Evolutionary conservation across 768 basidiomycete species (phyloP), one percentile per base, ranked within the genome.

Genomic region (Rhizopogon sp.): DNA sequence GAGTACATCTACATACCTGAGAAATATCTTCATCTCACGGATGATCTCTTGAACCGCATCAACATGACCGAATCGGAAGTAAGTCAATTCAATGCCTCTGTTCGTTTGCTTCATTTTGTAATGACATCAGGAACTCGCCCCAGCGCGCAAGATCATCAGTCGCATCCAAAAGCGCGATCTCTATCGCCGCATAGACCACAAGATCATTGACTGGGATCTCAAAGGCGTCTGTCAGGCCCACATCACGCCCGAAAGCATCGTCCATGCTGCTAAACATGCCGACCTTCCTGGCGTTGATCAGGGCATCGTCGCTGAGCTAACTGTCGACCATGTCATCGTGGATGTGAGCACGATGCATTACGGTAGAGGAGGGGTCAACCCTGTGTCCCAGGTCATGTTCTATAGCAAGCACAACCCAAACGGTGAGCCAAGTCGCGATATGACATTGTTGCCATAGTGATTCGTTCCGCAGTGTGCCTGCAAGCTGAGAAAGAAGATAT

Each of bases 301-400:
- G 11, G 66, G 59, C 6, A 61, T 67, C 10, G 69, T 75, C 37
- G 60, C 62, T 4, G 67, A 69, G 8, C 70, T 87, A 10, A 64
- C 57, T 14, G 67, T 70, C 0, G 65, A 75, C 5, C 79, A 89
- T 52, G 74, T 93, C 31, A 79, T 86, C 40, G 86, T 93, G 20
- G 79, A 84, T 49, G 72, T 83, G 13, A 68, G 82, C 1, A 61
- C 66, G n/a, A 76, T 92, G 77, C 91, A 93, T 64, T 86, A 88
- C 61, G 91, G 90, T 3, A 88, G 87, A 82, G 74, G 79, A 58
- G 80, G 82, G 43, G 67, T 73, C 57, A 89, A 88, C 60, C 91
- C 91, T 1, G 63, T 92, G 44, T 78, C 85, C 43, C 76, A 70
- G 14, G 80, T 90, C 52, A 81, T 77, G 64, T 93, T 92, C 63